Conservation (phyloP, 108 stramenopile species). For the Cafeteria roenbergensis region DNA sequence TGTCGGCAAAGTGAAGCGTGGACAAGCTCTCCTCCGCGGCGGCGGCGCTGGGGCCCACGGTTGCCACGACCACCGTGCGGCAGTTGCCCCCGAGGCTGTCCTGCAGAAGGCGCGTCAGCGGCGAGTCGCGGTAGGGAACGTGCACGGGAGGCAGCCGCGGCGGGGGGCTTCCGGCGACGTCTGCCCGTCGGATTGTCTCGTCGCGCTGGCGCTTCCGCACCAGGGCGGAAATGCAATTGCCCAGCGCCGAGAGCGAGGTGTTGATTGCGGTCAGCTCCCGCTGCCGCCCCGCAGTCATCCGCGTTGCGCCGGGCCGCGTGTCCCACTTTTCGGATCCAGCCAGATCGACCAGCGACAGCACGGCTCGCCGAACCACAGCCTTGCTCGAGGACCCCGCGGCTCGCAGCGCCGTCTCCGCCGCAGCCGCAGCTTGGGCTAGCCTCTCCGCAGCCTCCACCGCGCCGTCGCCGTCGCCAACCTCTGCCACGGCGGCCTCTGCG, state of each 20-base stretch:
- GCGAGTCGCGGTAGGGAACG: constrained; percentile 63
- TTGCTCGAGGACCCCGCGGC: too few species aligned
- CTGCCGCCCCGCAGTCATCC: constrained; percentile 75
- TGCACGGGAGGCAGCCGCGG: not conserved
- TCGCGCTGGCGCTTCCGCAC: constrained; percentile 1
- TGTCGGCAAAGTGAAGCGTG: constrained; percentile 75
- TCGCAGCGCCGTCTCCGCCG: too few species aligned
- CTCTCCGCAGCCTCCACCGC: too few species aligned
- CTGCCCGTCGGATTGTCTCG: too few species aligned
- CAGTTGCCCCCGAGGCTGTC: constrained; percentile 89
- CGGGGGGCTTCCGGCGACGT: constrained; percentile 33
- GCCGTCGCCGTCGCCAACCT: too few species aligned
- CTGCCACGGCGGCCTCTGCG: too few species aligned
- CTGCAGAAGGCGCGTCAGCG: constrained; percentile 87
- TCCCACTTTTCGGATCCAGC: constrained; percentile 43
- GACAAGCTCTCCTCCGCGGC: constrained; percentile 82
- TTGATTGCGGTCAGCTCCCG: constrained; percentile 99
- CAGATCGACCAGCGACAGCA: constrained; percentile 48
- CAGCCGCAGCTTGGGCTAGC: too few species aligned
- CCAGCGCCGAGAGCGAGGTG: constrained; percentile 72
- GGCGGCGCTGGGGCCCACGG: constrained; percentile 63
- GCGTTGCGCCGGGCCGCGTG: constrained; percentile 27
- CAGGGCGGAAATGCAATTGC: constrained; percentile 60
- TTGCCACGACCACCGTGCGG: constrained; percentile 77
- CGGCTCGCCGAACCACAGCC: constrained; percentile 26